Evolutionary conservation across 208 protist species (phyloP).

Genomic region (Trypanosoma mega): DNA sequence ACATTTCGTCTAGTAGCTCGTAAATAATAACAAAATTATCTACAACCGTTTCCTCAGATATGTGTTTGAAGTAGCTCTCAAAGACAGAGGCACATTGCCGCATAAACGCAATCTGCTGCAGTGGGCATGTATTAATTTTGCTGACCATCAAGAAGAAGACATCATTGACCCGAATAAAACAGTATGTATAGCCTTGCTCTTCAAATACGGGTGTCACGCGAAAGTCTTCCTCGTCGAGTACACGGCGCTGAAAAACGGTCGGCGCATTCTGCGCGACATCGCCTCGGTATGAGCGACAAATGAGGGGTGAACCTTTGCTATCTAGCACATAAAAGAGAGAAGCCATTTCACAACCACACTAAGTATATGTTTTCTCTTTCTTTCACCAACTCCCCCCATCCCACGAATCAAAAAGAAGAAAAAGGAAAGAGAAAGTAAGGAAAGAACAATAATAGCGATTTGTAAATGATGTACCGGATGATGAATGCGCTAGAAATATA

Average conservation of each 20-base stretch:
- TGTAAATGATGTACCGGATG: too few relatives aligned
- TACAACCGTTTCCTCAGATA: constrained; percentile 95
- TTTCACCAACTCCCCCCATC: constrained; percentile 2
- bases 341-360: constrained; percentile 48
- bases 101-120: constrained; percentile 95
- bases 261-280: constrained; percentile 91
- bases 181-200: constrained; percentile 92
- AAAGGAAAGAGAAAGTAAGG: not conserved
- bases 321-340: constrained; percentile 95
- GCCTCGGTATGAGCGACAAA: constrained; percentile 95
- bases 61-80: constrained; percentile 93
- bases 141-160: constrained; percentile 95
- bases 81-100: constrained; percentile 91
- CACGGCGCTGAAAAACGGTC: constrained; percentile 78
- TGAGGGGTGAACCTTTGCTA: constrained; percentile 93
- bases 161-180: constrained; percentile 95
- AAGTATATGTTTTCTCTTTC: too few relatives aligned
- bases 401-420: constrained; percentile 9
- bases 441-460: too few relatives aligned
- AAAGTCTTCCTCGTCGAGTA: constrained; percentile 94
- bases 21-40: constrained; percentile 99
- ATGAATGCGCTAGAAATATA: too few relatives aligned
- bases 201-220: constrained; percentile 92
- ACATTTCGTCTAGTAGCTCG: constrained; percentile 98
- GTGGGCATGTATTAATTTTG: constrained; percentile 93